Evolutionary conservation across 192 early-diverging fungal genomes (phyloP).

Genomic region (Coemansia sp.): DNA sequence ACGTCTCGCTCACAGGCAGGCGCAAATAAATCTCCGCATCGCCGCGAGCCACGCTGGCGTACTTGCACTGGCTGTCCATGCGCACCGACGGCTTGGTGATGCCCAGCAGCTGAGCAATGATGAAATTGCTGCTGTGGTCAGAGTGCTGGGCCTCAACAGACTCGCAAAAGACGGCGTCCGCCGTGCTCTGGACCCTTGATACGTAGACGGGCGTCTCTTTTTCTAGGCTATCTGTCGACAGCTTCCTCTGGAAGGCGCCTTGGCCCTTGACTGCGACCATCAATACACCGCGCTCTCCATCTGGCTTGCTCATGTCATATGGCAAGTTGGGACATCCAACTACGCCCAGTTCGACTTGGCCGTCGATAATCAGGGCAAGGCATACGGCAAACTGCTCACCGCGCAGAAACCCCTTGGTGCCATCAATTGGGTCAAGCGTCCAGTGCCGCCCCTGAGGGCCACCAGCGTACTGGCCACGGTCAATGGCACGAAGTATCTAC

Average conservation of each 20-base stretch:
- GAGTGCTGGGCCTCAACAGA: slow-evolving; percentile 94
- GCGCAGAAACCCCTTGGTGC: slow-evolving; percentile 98
- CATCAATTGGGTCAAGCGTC: slow-evolving; percentile 92
- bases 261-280: slow-evolving; percentile 86
- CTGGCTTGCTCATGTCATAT: slow-evolving; percentile 60
- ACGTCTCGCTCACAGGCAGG: slow-evolving; percentile 75
- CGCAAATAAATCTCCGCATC: slow-evolving; percentile 95
- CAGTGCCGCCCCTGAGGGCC: slow-evolving; percentile 77
- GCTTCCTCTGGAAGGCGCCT: slow-evolving; percentile 84
- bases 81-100: slow-evolving; percentile 80
- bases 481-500: slow-evolving; percentile 86
- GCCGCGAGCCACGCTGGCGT: slow-evolving; percentile 87
- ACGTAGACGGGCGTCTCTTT: slow-evolving; percentile 68
- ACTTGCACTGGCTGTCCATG: slow-evolving; percentile 99
- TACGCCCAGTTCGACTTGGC: slow-evolving; percentile 87
- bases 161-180: slow-evolving; percentile 87
- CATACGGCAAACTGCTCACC: slow-evolving; percentile 98
- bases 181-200: slow-evolving; percentile 55
- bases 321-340: slow-evolving; percentile 86
- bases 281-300: slow-evolving; percentile 77
- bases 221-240: slow-evolving; percentile 12
- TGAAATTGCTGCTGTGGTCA: slow-evolving; percentile 77
- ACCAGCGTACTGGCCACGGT: slow-evolving; percentile 84
- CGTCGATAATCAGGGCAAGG: slow-evolving; percentile 88
- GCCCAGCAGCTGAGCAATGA: slow-evolving; percentile 78